Conservation (phyloP, 805 yeast genomes). For the Candida caryicola region DNA sequence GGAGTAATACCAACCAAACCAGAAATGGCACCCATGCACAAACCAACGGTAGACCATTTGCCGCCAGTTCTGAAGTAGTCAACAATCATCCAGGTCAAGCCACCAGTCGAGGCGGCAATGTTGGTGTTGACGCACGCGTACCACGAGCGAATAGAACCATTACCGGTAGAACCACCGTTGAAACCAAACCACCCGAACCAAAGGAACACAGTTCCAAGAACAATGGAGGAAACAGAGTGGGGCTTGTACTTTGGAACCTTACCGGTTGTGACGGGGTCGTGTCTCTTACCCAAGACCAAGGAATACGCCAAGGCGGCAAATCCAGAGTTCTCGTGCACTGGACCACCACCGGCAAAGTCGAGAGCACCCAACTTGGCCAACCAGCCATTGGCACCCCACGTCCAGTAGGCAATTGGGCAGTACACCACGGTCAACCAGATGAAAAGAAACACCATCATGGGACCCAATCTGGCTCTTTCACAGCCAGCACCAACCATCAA, state of each 20-base stretch:
- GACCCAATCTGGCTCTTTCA: slow-evolving; percentile 93
- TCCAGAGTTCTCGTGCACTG: slow-evolving; percentile 94
- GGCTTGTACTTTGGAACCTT: slow-evolving; percentile 89
- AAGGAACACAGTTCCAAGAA: slow-evolving; percentile 87
- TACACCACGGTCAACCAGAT: slow-evolving; percentile 94
- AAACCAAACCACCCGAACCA: slow-evolving; percentile 99
- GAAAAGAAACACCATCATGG: slow-evolving; percentile 93
- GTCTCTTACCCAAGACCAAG: slow-evolving; percentile 85
- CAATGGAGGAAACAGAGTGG: slow-evolving; percentile 86
- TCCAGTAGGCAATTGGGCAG: slow-evolving; percentile 96
- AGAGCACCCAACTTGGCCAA: slow-evolving; percentile 74
- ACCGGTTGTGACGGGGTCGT: slow-evolving; percentile 67
- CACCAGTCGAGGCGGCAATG: slow-evolving; percentile 91
- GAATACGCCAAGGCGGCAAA: slow-evolving; percentile 95
- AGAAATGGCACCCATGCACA: slow-evolving; percentile 90
- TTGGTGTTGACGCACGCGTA: slow-evolving; percentile 92
- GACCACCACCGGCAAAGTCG: slow-evolving; percentile 99
- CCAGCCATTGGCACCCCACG: slow-evolving; percentile 97
- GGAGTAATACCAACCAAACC: slow-evolving; percentile 96
- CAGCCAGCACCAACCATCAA: slow-evolving; percentile 97
- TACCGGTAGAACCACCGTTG: slow-evolving; percentile 98
- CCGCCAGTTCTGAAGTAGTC: slow-evolving; percentile 85
- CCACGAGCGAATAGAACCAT: slow-evolving; percentile 89
- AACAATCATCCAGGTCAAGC: slow-evolving; percentile 88
- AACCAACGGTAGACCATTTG: slow-evolving; percentile 90